Conservation (phyloP, 2,329 filamentous ascomycete genomes). For the Fusarium sp. region DNA sequence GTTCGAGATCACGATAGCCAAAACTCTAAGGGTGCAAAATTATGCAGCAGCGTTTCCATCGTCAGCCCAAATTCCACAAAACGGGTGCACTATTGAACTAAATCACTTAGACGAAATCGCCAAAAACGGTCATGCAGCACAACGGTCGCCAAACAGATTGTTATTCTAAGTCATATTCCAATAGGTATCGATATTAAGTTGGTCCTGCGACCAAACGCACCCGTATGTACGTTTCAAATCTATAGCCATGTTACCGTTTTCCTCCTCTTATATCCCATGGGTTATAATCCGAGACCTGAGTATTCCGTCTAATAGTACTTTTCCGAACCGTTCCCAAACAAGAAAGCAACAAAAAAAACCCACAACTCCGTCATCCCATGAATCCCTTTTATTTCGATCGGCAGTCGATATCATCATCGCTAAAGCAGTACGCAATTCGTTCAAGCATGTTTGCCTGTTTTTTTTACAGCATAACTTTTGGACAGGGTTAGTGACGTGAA, state of each 20-base stretch:
- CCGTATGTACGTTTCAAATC: conserved; percentile 44
- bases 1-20: conserved; percentile 40
- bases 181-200: conserved; percentile 36
- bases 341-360: conserved; percentile 44
- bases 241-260: conserved; percentile 44
- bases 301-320: conserved; percentile 48
- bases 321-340: conserved; percentile 45
- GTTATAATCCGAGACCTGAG: conserved; percentile 40
- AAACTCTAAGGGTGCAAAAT: conserved; percentile 44
- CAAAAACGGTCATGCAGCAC: conserved; percentile 4
- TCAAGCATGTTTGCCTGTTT: conserved; percentile 20
- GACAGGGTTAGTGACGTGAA: conserved; percentile 24
- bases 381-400: conserved; percentile 43
- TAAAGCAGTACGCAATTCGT: conserved; percentile 42
- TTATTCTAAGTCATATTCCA: conserved; percentile 19
- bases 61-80: conserved; percentile 17
- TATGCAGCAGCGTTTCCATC: conserved; percentile 32
- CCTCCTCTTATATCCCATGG: conserved; percentile 42
- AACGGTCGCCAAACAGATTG: conserved; percentile 16
- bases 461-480: conserved; percentile 38
- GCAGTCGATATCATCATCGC: conserved; percentile 45
- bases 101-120: background rate
- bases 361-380: conserved; percentile 42
- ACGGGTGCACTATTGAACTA: conserved; percentile 18
- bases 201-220: conserved; percentile 42